phyloP scores from a whole-genome alignment of 352 stramenopile genomes.

The Phytophthora pistaciae region DNA sequence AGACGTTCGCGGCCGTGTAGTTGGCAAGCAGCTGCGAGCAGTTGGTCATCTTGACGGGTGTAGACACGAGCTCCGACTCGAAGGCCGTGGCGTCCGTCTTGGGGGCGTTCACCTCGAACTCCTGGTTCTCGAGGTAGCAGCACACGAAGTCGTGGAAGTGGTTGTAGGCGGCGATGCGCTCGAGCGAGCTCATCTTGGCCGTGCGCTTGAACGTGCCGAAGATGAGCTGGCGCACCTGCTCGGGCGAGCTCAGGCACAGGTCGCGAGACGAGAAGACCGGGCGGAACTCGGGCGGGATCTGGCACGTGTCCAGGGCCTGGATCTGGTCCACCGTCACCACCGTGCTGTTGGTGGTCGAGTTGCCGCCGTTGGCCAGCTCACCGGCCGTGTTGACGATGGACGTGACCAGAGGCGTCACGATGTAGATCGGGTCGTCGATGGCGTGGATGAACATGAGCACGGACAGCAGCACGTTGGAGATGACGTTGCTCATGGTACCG shows the following conservation, averaged over 20 bases:
- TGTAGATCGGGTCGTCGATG: constrained; percentile 37
- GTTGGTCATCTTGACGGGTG: constrained; percentile 19
- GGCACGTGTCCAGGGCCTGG: constrained; percentile 13
- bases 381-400: constrained; percentile 26
- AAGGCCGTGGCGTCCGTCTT: constrained; percentile 15
- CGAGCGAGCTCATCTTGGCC: constrained; percentile 9
- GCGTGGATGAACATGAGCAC: constrained; percentile 37
- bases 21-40: constrained; percentile 19
- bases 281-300: constrained; percentile 27
- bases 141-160: constrained; percentile 36
- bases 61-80: constrained; percentile 16
- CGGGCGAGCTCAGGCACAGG: constrained; percentile 25
- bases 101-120: constrained; percentile 34
- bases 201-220: constrained; percentile 33
- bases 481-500: constrained; percentile 24
- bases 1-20: constrained; percentile 22
- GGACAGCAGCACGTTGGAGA: constrained; percentile 23
- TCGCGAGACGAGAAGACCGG: constrained; percentile 31
- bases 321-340: constrained; percentile 15
- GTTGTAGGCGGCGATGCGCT: constrained; percentile 32
- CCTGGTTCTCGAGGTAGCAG: constrained; percentile 31
- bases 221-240: constrained; percentile 22
- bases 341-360: neutral
- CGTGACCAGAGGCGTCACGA: constrained; percentile 9
- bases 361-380: neutral